phyloP scores from a whole-genome alignment of 768 basidiomycete species.

The Panaeolus cyanescens region DNA sequence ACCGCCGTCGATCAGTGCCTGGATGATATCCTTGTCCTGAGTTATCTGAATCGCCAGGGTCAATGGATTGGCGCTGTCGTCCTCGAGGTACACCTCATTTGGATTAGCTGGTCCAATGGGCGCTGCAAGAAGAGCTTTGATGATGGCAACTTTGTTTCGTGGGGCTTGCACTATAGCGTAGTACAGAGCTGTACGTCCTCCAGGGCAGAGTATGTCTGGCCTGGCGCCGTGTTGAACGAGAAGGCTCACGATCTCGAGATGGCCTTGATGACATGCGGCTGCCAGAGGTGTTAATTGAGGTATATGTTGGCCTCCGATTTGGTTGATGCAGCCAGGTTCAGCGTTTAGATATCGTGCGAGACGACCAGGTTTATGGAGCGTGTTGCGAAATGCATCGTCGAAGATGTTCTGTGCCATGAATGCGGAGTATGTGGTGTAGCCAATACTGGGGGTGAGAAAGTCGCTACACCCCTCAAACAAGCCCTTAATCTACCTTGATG shows the following conservation, averaged over 20 bases:
- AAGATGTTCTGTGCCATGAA: not conserved
- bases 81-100: not conserved
- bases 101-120: not conserved
- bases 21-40: conserved; percentile 8
- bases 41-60: conserved; percentile 8
- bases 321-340: conserved; percentile 14
- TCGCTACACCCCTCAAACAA: no score
- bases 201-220: not conserved
- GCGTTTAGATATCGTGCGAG: conserved; percentile 13
- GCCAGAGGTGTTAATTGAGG: conserved; percentile 22
- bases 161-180: not conserved
- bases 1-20: conserved; percentile 10
- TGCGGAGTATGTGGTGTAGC: no score
- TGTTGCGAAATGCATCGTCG: not conserved
- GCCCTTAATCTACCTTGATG: no score
- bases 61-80: conserved; percentile 11
- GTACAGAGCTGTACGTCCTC: conserved; percentile 10
- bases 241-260: conserved; percentile 21
- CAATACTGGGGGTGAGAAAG: no score
- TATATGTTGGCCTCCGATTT: conserved; percentile 13
- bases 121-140: not conserved
- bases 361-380: not conserved
- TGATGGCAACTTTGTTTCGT: not conserved
- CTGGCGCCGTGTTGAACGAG: conserved; percentile 16
- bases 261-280: conserved; percentile 21